Conservation (phyloP, 768 basidiomycete species). For the Trametes villosa region DNA sequence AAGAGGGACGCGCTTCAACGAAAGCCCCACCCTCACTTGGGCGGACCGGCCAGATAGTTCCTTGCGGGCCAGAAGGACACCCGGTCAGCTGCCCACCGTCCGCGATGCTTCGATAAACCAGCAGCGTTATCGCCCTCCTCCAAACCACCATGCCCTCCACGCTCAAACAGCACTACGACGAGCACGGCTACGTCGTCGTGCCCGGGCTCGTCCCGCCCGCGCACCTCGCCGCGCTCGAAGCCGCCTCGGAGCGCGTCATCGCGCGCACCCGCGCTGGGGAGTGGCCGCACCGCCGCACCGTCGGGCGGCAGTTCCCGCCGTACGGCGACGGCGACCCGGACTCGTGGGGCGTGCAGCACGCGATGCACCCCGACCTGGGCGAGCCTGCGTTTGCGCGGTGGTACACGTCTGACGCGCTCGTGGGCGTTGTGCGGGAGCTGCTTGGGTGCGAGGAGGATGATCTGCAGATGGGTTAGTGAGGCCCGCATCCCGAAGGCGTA, state of each 20-base stretch:
- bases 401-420: conserved; percentile 63
- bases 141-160: conserved; percentile 16
- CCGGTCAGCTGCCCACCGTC: conserved; percentile 5
- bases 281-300: conserved; percentile 71
- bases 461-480: conserved; percentile 70
- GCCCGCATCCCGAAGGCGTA: background rate
- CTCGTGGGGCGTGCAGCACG: conserved; percentile 81
- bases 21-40: too few species aligned
- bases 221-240: conserved; percentile 44
- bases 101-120: background rate
- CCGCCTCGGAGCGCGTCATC: conserved; percentile 56
- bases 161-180: conserved; percentile 60
- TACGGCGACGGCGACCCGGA: conserved; percentile 62
- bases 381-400: conserved; percentile 65
- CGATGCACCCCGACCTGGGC: conserved; percentile 76
- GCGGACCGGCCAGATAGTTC: too few species aligned
- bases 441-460: conserved; percentile 60
- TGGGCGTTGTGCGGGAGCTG: conserved; percentile 48
- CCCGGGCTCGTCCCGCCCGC: conserved; percentile 53
- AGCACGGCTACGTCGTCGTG: conserved; percentile 69
- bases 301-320: conserved; percentile 82
- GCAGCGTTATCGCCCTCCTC: background rate
- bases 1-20: too few species aligned
- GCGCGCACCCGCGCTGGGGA: conserved; percentile 57
- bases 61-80: too few species aligned